Evolutionary conservation across 352 stramenopile species (phyloP).

Genomic region (Pythium brassicae): DNA sequence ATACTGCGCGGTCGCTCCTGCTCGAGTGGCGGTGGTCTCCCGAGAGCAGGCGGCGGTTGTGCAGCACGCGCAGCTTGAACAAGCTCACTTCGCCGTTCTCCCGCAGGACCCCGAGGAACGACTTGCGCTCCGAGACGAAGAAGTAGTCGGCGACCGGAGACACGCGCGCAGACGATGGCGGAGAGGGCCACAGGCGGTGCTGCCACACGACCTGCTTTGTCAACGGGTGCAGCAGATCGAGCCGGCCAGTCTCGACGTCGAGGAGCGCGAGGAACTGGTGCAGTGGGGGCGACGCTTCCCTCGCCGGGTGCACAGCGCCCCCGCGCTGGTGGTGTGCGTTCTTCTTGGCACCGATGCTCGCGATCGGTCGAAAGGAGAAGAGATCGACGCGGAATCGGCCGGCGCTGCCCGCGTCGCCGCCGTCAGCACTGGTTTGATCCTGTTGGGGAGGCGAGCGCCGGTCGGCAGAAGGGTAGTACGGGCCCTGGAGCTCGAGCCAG

Average conservation of each 20-base stretch:
- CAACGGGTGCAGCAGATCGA: slow-evolving; percentile 8
- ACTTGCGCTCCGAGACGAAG: slow-evolving; percentile 15
- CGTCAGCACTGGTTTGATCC: background rate
- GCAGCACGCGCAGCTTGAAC: slow-evolving; percentile 16
- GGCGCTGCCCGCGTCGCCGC: background rate
- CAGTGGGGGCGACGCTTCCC: background rate
- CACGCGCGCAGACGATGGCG: too few species aligned
- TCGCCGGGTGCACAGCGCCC: too few species aligned
- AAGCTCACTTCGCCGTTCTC: slow-evolving; percentile 6
- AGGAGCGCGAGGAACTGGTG: slow-evolving; percentile 10
- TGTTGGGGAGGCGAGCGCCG: background rate
- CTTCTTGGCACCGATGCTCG: slow-evolving; percentile 8
- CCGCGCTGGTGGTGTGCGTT: background rate
- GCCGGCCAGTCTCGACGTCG: background rate
- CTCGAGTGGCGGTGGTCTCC: slow-evolving; percentile 8
- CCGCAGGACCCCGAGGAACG: slow-evolving; percentile 8
- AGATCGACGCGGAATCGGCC: slow-evolving; percentile 2
- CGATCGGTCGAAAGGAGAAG: slow-evolving; percentile 8
- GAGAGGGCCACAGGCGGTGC: slow-evolving; percentile 6
- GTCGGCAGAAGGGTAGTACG: background rate
- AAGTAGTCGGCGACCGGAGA: slow-evolving; percentile 10
- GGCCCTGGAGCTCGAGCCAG: slow-evolving; percentile 10
- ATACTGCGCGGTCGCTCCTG: slow-evolving; percentile 1
- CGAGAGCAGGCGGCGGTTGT: slow-evolving; percentile 14
- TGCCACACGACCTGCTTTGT: slow-evolving; percentile 17